These are phyloP conservation scores for Phytophthora megakarya DNA, from an alignment of 352 stramenopile genomes.

Conservation along the genomic window DNA sequence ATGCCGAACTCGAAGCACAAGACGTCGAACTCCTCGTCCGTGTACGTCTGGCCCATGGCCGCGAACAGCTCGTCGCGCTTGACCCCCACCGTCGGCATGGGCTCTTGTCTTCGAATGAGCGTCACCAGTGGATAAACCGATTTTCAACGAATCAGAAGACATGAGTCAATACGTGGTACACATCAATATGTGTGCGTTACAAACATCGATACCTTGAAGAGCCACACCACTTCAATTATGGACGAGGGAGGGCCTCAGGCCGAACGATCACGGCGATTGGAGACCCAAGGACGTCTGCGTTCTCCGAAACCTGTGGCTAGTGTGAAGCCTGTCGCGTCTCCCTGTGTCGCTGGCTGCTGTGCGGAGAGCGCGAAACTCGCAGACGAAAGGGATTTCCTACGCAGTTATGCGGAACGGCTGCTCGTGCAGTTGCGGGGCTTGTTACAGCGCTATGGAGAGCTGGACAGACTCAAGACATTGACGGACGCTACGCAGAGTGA, in stretches of 20 bases:
- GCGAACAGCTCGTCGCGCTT: slow-evolving; percentile 98
- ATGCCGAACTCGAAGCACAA: slow-evolving; percentile 99
- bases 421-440: slow-evolving; percentile 62
- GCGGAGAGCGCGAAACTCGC: slow-evolving; percentile 49
- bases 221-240: slow-evolving; percentile 30
- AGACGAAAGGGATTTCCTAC: slow-evolving; percentile 72
- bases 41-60: slow-evolving; percentile 97
- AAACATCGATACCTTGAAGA: slow-evolving; percentile 14
- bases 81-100: slow-evolving; percentile 98
- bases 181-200: not conserved
- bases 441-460: slow-evolving; percentile 70
- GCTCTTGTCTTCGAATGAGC: slow-evolving; percentile 19
- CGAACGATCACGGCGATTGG: slow-evolving; percentile 40
- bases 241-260: slow-evolving; percentile 34
- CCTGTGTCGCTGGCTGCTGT: slow-evolving; percentile 34
- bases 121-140: slow-evolving; percentile 28
- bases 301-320: not conserved
- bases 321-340: not conserved
- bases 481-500: slow-evolving; percentile 38
- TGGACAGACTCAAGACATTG: slow-evolving; percentile 71
- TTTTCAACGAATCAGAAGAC: not conserved
- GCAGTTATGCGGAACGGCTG: slow-evolving; percentile 68
- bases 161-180: not conserved
- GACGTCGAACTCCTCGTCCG: slow-evolving; percentile 99
- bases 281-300: slow-evolving; percentile 34